These are phyloP conservation scores for Neofusicoccum kwambonambiense DNA, from an alignment of 2,329 filamentous ascomycete species.

Conservation along the genomic window DNA sequence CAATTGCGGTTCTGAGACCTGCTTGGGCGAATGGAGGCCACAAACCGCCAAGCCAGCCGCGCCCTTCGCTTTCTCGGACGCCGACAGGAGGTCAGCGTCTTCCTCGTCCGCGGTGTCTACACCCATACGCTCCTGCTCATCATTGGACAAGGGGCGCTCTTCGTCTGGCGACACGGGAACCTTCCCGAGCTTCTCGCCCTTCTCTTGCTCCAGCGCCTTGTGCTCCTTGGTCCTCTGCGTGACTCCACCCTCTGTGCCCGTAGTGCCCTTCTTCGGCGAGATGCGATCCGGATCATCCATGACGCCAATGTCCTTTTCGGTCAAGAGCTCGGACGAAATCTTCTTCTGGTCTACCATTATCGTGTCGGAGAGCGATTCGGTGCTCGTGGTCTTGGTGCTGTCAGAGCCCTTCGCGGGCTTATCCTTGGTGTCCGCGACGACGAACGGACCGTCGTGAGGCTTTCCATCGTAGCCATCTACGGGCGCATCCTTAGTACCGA, in stretches of 20 bases:
- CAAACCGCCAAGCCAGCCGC: constrained; percentile 56
- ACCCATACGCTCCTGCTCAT: constrained; percentile 69
- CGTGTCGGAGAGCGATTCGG: constrained; percentile 33
- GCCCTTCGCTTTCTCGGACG: constrained; percentile 37
- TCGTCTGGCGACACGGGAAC: constrained; percentile 83
- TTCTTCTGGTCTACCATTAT: constrained; percentile 32
- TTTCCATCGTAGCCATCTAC: constrained; percentile 82
- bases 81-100: background rate
- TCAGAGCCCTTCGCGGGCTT: constrained; percentile 28
- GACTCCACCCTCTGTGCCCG: constrained; percentile 85
- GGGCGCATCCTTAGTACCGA: constrained; percentile 74
- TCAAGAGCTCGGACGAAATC: constrained; percentile 9
- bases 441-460: constrained; percentile 80
- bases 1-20: background rate
- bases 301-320: constrained; percentile 65
- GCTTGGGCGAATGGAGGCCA: background rate
- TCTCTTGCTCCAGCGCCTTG: constrained; percentile 65
- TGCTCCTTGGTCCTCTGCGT: constrained; percentile 80
- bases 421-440: constrained; percentile 53
- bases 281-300: constrained; percentile 85
- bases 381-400: background rate
- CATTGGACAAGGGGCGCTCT: constrained; percentile 75
- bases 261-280: constrained; percentile 78
- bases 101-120: constrained; percentile 40
- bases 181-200: constrained; percentile 66